A percentile compares a stretch with the other conserved stretches of the same genome.
Conservation (phyloP, 2,329 filamentous ascomycete genomes). For the Allantophomopsis cytisporea region DNA sequence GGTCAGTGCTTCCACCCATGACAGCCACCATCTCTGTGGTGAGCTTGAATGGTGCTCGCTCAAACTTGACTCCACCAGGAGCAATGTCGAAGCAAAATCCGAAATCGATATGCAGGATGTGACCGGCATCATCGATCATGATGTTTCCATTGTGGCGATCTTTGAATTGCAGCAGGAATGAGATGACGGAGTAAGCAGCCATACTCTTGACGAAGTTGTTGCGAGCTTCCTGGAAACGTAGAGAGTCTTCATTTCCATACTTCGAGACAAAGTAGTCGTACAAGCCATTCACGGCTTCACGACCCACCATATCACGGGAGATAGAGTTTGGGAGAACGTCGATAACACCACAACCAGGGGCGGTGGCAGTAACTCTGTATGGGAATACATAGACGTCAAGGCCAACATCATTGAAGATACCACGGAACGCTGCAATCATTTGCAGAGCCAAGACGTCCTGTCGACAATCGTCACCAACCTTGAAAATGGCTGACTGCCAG, state of each 20-base stretch:
- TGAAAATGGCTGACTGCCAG: constrained; percentile 99
- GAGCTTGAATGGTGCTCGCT: constrained; percentile 95
- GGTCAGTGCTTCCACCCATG: constrained; percentile 78
- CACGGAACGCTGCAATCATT: constrained; percentile 94
- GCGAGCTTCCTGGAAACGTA: constrained; percentile 87
- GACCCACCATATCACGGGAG: constrained; percentile 94
- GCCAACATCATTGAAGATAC: constrained; percentile 90
- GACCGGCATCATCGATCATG: constrained; percentile 95
- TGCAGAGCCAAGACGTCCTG: constrained; percentile 94
- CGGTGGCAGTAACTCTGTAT: constrained; percentile 93
- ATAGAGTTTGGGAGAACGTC: constrained; percentile 97
- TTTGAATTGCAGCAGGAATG: constrained; percentile 95
- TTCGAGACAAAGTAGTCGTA: constrained; percentile 98
- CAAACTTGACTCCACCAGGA: constrained; percentile 91
- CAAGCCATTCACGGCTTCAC: constrained; percentile 92
- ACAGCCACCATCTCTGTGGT: constrained; percentile 98
- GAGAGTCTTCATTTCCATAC: constrained; percentile 91
- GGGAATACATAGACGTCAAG: constrained; percentile 95
- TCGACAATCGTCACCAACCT: constrained; percentile 95
- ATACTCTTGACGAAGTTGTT: constrained; percentile 98
- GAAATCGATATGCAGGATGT: constrained; percentile 98
- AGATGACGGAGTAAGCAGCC: constrained; percentile 96
- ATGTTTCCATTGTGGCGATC: constrained; percentile 99
- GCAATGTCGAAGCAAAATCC: constrained; percentile 99
- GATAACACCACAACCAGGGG: constrained; percentile 93